Percentiles rank a stretch among this genome's conserved stretches.
Evolutionary conservation across 768 basidiomycete species (phyloP).

Genomic region (Lactifluus subvellereus): DNA sequence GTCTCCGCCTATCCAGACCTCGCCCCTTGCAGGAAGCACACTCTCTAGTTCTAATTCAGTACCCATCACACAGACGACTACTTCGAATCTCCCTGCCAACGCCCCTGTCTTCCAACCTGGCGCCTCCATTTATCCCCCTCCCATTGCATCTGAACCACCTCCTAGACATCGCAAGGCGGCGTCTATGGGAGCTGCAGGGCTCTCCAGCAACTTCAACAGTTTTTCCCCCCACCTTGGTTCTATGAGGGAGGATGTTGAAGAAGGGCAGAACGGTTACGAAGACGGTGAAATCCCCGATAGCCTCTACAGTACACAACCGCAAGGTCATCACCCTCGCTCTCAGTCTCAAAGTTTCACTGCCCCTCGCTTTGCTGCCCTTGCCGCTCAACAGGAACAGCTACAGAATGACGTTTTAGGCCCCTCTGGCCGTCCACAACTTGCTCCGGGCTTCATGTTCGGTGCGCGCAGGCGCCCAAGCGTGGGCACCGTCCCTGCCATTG

Average conservation of each 20-base stretch:
- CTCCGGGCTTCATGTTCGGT: conserved; percentile 90
- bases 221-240: conserved; percentile 77
- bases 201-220: conserved; percentile 57
- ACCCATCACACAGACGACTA: conserved; percentile 40
- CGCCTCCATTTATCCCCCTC: conserved; percentile 47
- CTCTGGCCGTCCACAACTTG: conserved; percentile 80
- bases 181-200: conserved; percentile 56
- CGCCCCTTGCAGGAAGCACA: conserved; percentile 36
- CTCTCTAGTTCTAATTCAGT: conserved; percentile 38
- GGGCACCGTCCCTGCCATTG: conserved; percentile 59
- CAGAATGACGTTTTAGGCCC: conserved; percentile 52
- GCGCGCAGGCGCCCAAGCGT: conserved; percentile 45
- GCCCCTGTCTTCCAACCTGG: conserved; percentile 75
- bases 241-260: conserved; percentile 81
- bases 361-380: conserved; percentile 81
- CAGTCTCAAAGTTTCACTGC: conserved; percentile 83
- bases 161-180: conserved; percentile 78
- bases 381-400: conserved; percentile 51
- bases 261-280: conserved; percentile 48
- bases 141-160: conserved; percentile 39
- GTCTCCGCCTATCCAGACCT: conserved; percentile 51
- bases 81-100: conserved; percentile 54
- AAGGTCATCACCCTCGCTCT: conserved; percentile 61
- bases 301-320: conserved; percentile 38
- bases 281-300: conserved; percentile 74